phyloP scores from a whole-genome alignment of 345 rosid genomes.

The Punica granatum region DNA sequence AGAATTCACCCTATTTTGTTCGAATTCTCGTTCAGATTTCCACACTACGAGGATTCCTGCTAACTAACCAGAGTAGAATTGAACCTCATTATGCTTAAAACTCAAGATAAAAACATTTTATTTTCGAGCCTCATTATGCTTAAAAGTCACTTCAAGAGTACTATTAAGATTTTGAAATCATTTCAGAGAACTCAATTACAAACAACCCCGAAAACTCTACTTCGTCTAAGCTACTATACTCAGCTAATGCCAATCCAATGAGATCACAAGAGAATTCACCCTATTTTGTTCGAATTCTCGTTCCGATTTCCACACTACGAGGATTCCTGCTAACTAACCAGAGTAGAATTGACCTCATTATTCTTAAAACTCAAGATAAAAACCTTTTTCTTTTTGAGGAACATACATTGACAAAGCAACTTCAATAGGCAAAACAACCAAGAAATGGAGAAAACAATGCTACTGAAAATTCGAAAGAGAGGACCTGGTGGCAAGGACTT shows the following conservation, averaged over 20 bases:
- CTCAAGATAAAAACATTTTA: background rate
- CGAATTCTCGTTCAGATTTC: background rate
- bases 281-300: background rate
- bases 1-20: background rate
- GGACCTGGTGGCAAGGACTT: slow-evolving; percentile 93
- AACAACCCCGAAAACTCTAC: too few relatives aligned
- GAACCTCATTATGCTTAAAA: background rate
- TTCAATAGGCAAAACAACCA: background rate
- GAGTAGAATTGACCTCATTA: background rate
- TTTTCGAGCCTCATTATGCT: too few relatives aligned
- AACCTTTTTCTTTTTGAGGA: background rate
- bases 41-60: too few relatives aligned
- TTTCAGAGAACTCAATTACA: too few relatives aligned
- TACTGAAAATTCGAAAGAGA: background rate
- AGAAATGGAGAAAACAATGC: background rate
- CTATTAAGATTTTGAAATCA: background rate
- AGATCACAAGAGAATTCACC: too few relatives aligned
- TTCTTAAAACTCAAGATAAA: background rate
- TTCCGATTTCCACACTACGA: too few relatives aligned
- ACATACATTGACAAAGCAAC: background rate
- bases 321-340: background rate
- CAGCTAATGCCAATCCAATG: too few relatives aligned
- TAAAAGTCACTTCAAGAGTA: background rate
- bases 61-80: background rate
- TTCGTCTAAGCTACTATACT: too few relatives aligned